phyloP scores from a whole-genome alignment of 108 stramenopile species.

The Pseudonitzschia multiseries region DNA sequence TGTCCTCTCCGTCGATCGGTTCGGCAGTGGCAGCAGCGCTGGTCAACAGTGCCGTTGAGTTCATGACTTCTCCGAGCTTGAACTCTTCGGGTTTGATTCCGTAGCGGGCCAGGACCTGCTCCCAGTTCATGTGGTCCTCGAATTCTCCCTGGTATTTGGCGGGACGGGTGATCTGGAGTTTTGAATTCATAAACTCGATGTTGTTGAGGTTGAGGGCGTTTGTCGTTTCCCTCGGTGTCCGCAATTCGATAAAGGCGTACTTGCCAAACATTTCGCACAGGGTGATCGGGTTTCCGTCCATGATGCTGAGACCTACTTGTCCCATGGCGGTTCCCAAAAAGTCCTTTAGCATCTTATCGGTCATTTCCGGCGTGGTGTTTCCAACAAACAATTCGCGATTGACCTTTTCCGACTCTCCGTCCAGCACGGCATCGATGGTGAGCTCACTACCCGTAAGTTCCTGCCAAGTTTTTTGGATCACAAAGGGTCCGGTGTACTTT shows the following conservation, averaged over 20 bases:
- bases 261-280: slow-evolving; percentile 85
- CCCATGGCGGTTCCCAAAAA: slow-evolving; percentile 85
- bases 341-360: slow-evolving; percentile 82
- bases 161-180: slow-evolving; percentile 84
- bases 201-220: slow-evolving; percentile 92
- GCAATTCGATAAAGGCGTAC: slow-evolving; percentile 92
- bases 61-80: slow-evolving; percentile 42
- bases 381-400: slow-evolving; percentile 91
- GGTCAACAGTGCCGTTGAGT: slow-evolving; percentile 31
- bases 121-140: slow-evolving; percentile 90
- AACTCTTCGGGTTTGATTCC: slow-evolving; percentile 76
- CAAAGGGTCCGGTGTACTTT: slow-evolving; percentile 83
- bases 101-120: slow-evolving; percentile 89
- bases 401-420: slow-evolving; percentile 78
- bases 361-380: slow-evolving; percentile 93
- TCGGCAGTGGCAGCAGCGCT: slow-evolving; percentile 24
- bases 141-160: slow-evolving; percentile 85
- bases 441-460: slow-evolving; percentile 76
- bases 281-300: slow-evolving; percentile 86
- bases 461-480: slow-evolving; percentile 79
- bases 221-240: slow-evolving; percentile 81
- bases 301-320: slow-evolving; percentile 76
- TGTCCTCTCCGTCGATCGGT: slow-evolving; percentile 39
- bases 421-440: slow-evolving; percentile 54
- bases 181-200: slow-evolving; percentile 88